Percentiles rank a stretch among this genome's conserved stretches.
Conservation (phyloP, 2,329 filamentous ascomycete genomes). For the Talaromyces albobiverticillius region DNA sequence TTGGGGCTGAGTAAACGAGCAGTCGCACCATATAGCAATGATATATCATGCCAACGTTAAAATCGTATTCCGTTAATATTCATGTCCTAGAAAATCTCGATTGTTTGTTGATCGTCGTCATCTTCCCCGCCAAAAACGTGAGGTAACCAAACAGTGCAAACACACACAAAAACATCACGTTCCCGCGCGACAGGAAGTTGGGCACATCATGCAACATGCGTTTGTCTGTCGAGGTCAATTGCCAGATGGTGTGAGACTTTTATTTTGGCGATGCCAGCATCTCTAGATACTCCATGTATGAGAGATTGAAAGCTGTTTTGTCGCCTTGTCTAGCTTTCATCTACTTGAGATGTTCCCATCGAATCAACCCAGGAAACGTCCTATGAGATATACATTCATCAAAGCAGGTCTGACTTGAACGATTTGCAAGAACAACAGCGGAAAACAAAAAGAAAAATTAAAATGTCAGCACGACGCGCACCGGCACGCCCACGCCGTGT, state of each 20-base stretch:
- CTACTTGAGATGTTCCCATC: not conserved
- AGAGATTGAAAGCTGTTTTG: not conserved
- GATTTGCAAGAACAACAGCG: not conserved
- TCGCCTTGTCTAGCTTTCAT: not conserved
- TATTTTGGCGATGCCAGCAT: not conserved
- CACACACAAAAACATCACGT: conserved; percentile 21
- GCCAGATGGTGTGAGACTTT: not conserved
- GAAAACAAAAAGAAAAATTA: not conserved
- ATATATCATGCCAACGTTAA: conserved; percentile 3
- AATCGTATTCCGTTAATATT: not conserved
- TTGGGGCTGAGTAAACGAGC: conserved; percentile 12
- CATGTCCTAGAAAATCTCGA: too few relatives aligned
- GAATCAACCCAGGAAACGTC: too few relatives aligned
- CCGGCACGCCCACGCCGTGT: conserved; percentile 38
- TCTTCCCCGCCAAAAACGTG: not conserved
- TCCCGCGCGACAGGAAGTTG: conserved; percentile 13
- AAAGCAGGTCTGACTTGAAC: not conserved
- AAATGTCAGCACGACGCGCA: conserved; percentile 31
- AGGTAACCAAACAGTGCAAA: conserved; percentile 25
- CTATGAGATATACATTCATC: too few relatives aligned
- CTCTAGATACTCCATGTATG: not conserved
- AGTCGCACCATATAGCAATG: conserved; percentile 6
- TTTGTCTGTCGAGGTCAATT: not conserved
- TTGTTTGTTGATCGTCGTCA: too few relatives aligned
- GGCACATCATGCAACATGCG: not conserved